These are phyloP conservation scores for Penicillium maclennaniae DNA, from an alignment of 495 filamentous ascomycete genomes.

Conservation along the genomic window DNA sequence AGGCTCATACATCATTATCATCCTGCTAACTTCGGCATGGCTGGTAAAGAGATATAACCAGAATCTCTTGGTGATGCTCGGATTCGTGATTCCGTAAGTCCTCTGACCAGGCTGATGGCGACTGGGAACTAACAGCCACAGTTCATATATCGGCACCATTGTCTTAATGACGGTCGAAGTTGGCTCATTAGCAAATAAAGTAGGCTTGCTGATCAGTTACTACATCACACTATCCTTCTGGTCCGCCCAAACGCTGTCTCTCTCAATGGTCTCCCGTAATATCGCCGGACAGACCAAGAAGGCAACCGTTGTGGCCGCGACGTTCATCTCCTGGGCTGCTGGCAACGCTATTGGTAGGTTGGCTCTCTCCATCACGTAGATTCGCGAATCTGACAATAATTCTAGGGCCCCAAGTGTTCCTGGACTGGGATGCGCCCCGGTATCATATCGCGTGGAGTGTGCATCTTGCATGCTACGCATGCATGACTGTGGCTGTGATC, in stretches of 20 bases:
- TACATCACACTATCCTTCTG: conserved; percentile 57
- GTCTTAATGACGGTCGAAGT: conserved; percentile 61
- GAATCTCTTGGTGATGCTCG: conserved; percentile 61
- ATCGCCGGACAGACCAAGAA: conserved; percentile 72
- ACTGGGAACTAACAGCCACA: not conserved
- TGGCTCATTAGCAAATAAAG: conserved; percentile 40
- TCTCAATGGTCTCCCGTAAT: conserved; percentile 59
- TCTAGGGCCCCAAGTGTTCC: conserved; percentile 46
- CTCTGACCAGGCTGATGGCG: not conserved
- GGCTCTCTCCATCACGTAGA: not conserved
- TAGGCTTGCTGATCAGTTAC: conserved; percentile 58
- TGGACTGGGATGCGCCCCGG: conserved; percentile 32
- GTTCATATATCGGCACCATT: conserved; percentile 56
- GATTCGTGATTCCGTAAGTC: conserved; percentile 60
- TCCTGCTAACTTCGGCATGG: conserved; percentile 59
- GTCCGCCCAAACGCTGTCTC: conserved; percentile 53
- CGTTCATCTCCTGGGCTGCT: conserved; percentile 42
- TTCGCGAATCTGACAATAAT: not conserved
- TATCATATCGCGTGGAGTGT: conserved; percentile 44
- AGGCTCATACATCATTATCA: conserved; percentile 60
- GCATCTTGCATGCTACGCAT: conserved; percentile 39
- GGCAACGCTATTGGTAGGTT: conserved; percentile 41
- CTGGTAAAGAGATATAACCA: conserved; percentile 60
- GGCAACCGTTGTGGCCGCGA: conserved; percentile 43
- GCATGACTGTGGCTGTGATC: conserved; percentile 32